These are phyloP conservation scores for Parastagonospora nodorum DNA, from an alignment of 2,329 filamentous ascomycete species.

Conservation along the genomic window DNA sequence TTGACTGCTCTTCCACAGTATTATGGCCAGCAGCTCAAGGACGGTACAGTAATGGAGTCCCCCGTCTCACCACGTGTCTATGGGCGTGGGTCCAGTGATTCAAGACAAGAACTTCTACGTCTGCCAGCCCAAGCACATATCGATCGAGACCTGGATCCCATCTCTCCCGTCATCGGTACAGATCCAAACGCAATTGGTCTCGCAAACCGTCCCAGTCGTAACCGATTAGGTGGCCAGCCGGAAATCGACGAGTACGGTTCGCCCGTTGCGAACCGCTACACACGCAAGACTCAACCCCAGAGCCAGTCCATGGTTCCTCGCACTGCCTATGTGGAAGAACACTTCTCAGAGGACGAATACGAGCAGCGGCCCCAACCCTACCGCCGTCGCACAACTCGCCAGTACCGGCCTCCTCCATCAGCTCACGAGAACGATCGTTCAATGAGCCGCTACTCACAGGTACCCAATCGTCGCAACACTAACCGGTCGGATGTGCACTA, in stretches of 20 bases:
- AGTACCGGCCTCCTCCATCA: conserved; percentile 31
- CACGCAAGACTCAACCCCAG: conserved; percentile 11
- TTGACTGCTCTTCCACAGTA: conserved; percentile 28
- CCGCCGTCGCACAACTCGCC: conserved; percentile 28
- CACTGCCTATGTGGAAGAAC: conserved; percentile 33
- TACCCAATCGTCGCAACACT: conserved; percentile 18
- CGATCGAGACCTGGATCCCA: conserved; percentile 13
- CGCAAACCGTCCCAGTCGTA: conserved; percentile 7
- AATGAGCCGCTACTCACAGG: conserved; percentile 13
- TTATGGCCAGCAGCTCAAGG: conserved; percentile 36
- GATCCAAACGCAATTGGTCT: conserved; percentile 10
- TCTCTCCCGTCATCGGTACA: conserved; percentile 18
- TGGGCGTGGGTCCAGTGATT: conserved; percentile 23
- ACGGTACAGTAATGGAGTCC: conserved; percentile 36
- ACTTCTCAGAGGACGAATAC: conserved; percentile 35
- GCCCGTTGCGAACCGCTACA: conserved; percentile 7
- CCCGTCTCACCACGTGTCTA: conserved; percentile 19
- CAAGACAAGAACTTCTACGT: conserved; percentile 35
- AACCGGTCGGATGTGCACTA: conserved; percentile 21
- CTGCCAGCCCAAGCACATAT: conserved; percentile 34
- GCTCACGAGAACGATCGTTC: conserved; percentile 22
- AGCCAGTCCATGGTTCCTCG: conserved; percentile 9
- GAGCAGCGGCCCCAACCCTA: conserved; percentile 18
- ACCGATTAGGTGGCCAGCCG: conserved; percentile 14
- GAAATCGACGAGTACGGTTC: conserved; percentile 16